Evolutionary conservation across 2,329 filamentous ascomycete species (phyloP).

Genomic region (Fusarium sp.): DNA sequence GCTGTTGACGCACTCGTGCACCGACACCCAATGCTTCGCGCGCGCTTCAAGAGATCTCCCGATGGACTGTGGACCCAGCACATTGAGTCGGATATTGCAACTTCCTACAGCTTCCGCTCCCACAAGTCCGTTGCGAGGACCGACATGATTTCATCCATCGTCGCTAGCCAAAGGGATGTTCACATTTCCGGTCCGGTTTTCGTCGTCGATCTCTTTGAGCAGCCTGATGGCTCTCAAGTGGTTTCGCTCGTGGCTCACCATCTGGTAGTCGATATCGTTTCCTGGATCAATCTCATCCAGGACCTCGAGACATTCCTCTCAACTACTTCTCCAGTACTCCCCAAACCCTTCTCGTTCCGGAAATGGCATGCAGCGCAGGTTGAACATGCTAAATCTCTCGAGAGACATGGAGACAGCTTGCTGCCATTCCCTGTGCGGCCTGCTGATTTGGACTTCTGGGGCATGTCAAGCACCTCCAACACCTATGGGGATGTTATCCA

Average conservation of each 20-base stretch:
- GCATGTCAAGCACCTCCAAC: slow-evolving; percentile 19
- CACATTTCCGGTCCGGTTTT: slow-evolving; percentile 11
- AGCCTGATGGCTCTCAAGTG: slow-evolving; percentile 28
- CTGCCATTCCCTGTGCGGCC: slow-evolving; percentile 17
- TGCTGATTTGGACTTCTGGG: slow-evolving; percentile 34
- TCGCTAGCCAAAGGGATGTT: slow-evolving; percentile 7
- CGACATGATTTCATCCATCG: slow-evolving; percentile 4
- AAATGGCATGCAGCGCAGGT: slow-evolving; percentile 52
- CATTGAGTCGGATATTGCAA: slow-evolving; percentile 31
- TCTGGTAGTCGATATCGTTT: slow-evolving; percentile 58
- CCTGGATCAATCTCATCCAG: slow-evolving; percentile 58
- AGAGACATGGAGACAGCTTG: neutral
- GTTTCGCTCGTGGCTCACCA: slow-evolving; percentile 52
- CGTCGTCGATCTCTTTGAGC: slow-evolving; percentile 9
- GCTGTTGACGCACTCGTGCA: slow-evolving; percentile 44
- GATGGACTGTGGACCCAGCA: slow-evolving; percentile 38
- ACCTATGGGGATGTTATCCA: slow-evolving; percentile 17
- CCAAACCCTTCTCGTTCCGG: slow-evolving; percentile 50
- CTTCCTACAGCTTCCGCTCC: slow-evolving; percentile 34
- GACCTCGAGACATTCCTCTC: slow-evolving; percentile 56
- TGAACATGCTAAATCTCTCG: slow-evolving; percentile 42
- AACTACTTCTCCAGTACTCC: slow-evolving; percentile 12
- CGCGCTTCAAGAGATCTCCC: slow-evolving; percentile 42
- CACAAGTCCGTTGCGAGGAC: slow-evolving; percentile 23
- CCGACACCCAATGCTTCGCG: slow-evolving; percentile 52